Evolutionary conservation across 495 filamentous ascomycete species (phyloP).

Genomic region (Tuber brumale): DNA sequence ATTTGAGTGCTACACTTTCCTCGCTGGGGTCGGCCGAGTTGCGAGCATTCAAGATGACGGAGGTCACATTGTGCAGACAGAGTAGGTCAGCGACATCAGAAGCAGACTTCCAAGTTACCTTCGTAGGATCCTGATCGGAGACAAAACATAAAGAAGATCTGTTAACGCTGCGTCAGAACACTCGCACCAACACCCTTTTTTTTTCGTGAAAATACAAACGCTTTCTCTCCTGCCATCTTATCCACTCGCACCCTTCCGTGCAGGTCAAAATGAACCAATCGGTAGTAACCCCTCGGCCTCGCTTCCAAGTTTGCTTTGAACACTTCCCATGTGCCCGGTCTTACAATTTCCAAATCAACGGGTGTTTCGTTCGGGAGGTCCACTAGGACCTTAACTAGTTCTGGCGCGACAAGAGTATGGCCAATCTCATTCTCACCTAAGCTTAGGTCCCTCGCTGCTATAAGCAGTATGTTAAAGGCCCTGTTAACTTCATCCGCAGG

Average conservation of each 20-base stretch:
- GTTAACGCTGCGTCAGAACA: not conserved
- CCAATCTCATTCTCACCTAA: not conserved
- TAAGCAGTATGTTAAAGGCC: constrained; percentile 24
- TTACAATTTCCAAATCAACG: constrained; percentile 29
- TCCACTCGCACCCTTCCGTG: constrained; percentile 17
- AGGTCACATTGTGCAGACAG: constrained; percentile 10
- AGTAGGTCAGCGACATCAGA: constrained; percentile 19
- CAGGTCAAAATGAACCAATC: constrained; percentile 28
- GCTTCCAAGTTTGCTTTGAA: constrained; percentile 13
- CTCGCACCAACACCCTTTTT: not conserved
- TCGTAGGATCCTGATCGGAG: constrained; percentile 16
- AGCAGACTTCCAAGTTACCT: constrained; percentile 21
- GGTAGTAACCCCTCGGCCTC: constrained; percentile 19
- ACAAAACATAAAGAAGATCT: constrained; percentile 11
- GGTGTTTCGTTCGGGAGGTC: constrained; percentile 14
- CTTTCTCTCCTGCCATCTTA: constrained; percentile 3
- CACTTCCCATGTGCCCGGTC: constrained; percentile 26
- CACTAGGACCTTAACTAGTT: constrained; percentile 3
- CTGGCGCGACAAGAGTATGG: constrained; percentile 3
- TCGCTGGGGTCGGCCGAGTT: constrained; percentile 10
- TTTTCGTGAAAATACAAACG: not conserved
- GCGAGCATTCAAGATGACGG: constrained; percentile 20
- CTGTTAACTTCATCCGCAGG: constrained; percentile 6
- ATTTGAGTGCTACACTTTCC: constrained; percentile 16
- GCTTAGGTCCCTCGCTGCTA: constrained; percentile 6